Conservation (phyloP, 768 basidiomycete genomes). For the Xanthoconium stramineum region DNA sequence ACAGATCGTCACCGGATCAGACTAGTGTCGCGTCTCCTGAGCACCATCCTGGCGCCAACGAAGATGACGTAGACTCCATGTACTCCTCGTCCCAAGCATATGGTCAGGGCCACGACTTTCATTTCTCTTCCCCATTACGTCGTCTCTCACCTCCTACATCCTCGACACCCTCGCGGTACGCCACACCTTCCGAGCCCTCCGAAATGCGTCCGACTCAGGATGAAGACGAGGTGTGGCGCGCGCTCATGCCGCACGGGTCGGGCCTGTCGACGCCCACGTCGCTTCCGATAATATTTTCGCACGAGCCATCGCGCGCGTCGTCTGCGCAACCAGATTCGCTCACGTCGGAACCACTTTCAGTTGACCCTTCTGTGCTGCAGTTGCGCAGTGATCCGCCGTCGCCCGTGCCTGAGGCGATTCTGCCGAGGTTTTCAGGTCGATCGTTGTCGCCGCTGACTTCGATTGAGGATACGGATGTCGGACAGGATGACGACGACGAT, state of each 20-base stretch:
- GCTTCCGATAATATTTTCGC: neutral
- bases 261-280: slow-evolving; percentile 9
- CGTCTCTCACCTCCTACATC: neutral
- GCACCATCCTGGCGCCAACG: neutral
- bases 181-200: slow-evolving; percentile 11
- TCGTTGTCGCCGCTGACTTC: slow-evolving; percentile 20
- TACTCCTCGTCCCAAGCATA: neutral
- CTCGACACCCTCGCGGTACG: neutral
- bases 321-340: neutral
- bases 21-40: neutral
- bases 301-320: neutral
- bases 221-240: slow-evolving; percentile 21
- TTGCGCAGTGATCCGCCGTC: neutral
- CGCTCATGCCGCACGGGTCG: slow-evolving; percentile 17
- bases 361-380: slow-evolving; percentile 16
- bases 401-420: neutral
- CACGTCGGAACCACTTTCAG: neutral
- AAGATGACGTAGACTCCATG: neutral
- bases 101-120: neutral
- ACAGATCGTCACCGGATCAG: neutral
- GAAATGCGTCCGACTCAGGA: slow-evolving; percentile 6
- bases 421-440: neutral
- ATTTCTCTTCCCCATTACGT: neutral
- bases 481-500: neutral
- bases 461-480: slow-evolving; percentile 1